Percentiles rank a stretch among this genome's conserved stretches.
phyloP scores from a whole-genome alignment of 2,329 filamentous ascomycete genomes.

The Penicillium occitanis region DNA sequence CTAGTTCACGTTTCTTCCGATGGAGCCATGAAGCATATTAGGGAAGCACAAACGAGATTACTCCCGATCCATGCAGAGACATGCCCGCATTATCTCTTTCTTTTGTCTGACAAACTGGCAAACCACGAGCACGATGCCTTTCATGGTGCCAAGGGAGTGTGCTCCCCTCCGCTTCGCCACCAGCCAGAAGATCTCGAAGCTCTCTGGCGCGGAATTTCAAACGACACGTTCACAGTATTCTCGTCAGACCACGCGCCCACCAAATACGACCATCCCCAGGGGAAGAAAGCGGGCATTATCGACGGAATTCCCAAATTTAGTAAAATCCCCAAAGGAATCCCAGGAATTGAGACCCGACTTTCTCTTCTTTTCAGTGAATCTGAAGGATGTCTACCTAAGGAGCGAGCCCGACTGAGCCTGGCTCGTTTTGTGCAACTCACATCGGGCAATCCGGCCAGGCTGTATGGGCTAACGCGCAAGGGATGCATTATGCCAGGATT shows the following conservation, averaged over 20 bases:
- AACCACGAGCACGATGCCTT: slow-evolving; percentile 35
- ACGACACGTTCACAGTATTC: slow-evolving; percentile 57
- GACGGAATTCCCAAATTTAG: background rate
- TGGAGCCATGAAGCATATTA: slow-evolving; percentile 50
- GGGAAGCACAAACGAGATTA: slow-evolving; percentile 51
- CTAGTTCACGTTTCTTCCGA: slow-evolving; percentile 55
- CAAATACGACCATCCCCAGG: slow-evolving; percentile 25
- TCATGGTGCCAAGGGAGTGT: slow-evolving; percentile 55
- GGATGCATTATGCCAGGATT: slow-evolving; percentile 52
- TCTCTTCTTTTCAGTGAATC: background rate
- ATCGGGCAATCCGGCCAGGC: slow-evolving; percentile 37
- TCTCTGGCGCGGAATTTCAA: slow-evolving; percentile 54
- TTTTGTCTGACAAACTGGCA: slow-evolving; percentile 51
- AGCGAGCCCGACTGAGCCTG: slow-evolving; percentile 16
- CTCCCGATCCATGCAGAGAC: slow-evolving; percentile 59
- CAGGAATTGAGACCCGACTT: background rate
- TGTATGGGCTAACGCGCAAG: slow-evolving; percentile 57
- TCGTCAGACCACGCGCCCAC: slow-evolving; percentile 51
- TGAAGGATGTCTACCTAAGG: slow-evolving; percentile 29
- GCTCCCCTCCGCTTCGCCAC: slow-evolving; percentile 53
- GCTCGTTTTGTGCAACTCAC: slow-evolving; percentile 20
- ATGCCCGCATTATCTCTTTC: slow-evolving; percentile 59
- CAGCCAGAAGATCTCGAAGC: slow-evolving; percentile 50
- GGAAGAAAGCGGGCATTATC: slow-evolving; percentile 18
- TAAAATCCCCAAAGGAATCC: background rate